phyloP scores from a whole-genome alignment of 768 basidiomycete genomes.

The Trametes maxima region DNA sequence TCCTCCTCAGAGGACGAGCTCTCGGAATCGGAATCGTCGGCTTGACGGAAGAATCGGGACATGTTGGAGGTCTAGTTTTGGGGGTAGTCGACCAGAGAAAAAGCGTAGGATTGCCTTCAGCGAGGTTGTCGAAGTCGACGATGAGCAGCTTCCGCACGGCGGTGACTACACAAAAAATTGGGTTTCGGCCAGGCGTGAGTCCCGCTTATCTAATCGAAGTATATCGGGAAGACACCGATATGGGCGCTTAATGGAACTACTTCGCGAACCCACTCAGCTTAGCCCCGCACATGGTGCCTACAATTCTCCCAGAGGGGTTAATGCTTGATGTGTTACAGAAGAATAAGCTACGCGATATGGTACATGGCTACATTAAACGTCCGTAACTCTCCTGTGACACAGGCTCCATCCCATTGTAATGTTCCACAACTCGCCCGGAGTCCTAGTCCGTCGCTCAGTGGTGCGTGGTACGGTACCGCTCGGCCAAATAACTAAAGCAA shows the following conservation, averaged over 20 bases:
- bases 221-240: background rate
- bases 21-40: slow-evolving; percentile 81
- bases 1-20: slow-evolving; percentile 70
- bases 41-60: slow-evolving; percentile 90
- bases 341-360: slow-evolving; percentile 6
- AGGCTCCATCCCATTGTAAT: too few relatives aligned
- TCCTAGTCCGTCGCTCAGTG: slow-evolving; percentile 12
- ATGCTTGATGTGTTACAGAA: background rate
- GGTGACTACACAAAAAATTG: slow-evolving; percentile 16
- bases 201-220: slow-evolving; percentile 7
- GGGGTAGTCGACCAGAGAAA: background rate
- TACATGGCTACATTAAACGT: slow-evolving; percentile 7
- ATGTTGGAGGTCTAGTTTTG: slow-evolving; percentile 41
- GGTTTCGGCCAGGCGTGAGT: slow-evolving; percentile 18
- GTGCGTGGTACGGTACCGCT: slow-evolving; percentile 39
- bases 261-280: too few relatives aligned
- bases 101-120: slow-evolving; percentile 13
- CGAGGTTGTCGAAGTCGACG: slow-evolving; percentile 15
- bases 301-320: too few relatives aligned
- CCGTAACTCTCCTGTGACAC: background rate
- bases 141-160: background rate
- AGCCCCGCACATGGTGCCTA: too few relatives aligned
- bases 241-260: too few relatives aligned
- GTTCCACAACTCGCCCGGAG: background rate
- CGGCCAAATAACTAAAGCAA: slow-evolving; percentile 41